phyloP scores from a whole-genome alignment of 2,329 filamentous ascomycete species.

The Cladosporium sp. region DNA sequence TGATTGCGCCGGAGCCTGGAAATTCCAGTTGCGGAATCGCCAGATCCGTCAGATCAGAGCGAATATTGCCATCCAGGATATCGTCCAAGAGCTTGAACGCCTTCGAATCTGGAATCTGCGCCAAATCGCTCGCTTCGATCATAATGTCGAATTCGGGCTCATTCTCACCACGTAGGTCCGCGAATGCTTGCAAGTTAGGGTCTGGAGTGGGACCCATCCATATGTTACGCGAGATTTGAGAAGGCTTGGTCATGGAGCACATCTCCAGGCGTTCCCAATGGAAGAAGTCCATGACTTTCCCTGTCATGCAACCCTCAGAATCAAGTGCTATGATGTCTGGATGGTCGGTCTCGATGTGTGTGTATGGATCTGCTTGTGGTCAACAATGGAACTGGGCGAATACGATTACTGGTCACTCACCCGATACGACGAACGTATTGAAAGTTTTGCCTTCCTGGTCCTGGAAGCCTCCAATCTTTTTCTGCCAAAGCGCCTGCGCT shows the following conservation, averaged over 20 bases:
- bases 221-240: conserved; percentile 84
- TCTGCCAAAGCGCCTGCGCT: conserved; percentile 73
- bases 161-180: conserved; percentile 43
- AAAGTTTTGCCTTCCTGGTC: conserved; percentile 51
- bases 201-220: conserved; percentile 87
- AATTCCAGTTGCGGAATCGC: conserved; percentile 67
- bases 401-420: conserved; percentile 36
- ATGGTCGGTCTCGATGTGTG: conserved; percentile 66
- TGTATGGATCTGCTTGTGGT: conserved; percentile 52
- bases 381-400: neutral
- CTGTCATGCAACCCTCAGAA: conserved; percentile 66
- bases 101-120: conserved; percentile 67
- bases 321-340: conserved; percentile 71
- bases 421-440: conserved; percentile 75
- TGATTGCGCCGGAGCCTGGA: conserved; percentile 88
- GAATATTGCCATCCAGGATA: conserved; percentile 33
- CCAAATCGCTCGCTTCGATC: conserved; percentile 84
- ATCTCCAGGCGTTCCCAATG: conserved; percentile 87
- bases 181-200: conserved; percentile 30
- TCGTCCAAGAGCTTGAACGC: conserved; percentile 62
- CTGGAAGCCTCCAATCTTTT: conserved; percentile 54
- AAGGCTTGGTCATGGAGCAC: conserved; percentile 85
- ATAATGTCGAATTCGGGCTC: conserved; percentile 62
- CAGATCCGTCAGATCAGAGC: conserved; percentile 36
- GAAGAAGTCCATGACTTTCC: conserved; percentile 80